A percentile compares a stretch with the other conserved stretches of the same genome.
Evolutionary conservation across 805 yeast genomes (phyloP).

Genomic region (Kazachstania martiniae): DNA sequence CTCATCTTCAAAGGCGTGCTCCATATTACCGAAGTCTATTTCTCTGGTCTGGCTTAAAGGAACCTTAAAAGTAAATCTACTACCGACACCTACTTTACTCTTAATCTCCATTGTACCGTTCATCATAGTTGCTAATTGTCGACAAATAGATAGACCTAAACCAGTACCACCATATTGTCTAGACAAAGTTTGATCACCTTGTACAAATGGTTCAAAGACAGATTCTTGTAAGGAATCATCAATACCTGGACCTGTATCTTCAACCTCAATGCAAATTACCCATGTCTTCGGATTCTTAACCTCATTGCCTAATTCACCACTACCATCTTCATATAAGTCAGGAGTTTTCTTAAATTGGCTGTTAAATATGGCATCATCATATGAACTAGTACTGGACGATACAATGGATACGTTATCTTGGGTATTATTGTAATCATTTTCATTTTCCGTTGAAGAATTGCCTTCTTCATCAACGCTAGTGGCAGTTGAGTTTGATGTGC

Average conservation of each 20-base stretch:
- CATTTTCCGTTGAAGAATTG: no score
- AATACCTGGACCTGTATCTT: slow-evolving; percentile 92
- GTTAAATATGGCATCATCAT: slow-evolving; percentile 34
- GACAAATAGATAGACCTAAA: slow-evolving; percentile 78
- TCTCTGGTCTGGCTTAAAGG: slow-evolving; percentile 51
- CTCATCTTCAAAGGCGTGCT: slow-evolving; percentile 51
- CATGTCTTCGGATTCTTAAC: slow-evolving; percentile 24
- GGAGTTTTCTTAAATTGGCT: slow-evolving; percentile 30
- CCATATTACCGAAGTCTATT: slow-evolving; percentile 20
- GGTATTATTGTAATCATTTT: neutral
- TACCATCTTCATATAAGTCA: slow-evolving; percentile 14
- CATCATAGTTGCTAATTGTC: slow-evolving; percentile 87
- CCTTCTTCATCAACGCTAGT: neutral
- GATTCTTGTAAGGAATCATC: slow-evolving; percentile 69
- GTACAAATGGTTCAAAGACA: slow-evolving; percentile 93
- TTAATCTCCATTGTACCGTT: slow-evolving; percentile 69
- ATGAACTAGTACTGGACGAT: slow-evolving; percentile 27
- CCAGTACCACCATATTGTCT: slow-evolving; percentile 95
- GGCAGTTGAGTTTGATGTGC: no score
- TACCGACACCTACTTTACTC: slow-evolving; percentile 72
- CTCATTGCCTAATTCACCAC: slow-evolving; percentile 15
- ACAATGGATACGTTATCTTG: slow-evolving; percentile 10
- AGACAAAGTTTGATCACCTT: slow-evolving; percentile 90
- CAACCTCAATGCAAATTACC: slow-evolving; percentile 49
- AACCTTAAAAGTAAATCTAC: slow-evolving; percentile 70